These are phyloP conservation scores for Recurvomyces mirabilis DNA, from an alignment of 495 filamentous ascomycete genomes.

Conservation along the genomic window DNA sequence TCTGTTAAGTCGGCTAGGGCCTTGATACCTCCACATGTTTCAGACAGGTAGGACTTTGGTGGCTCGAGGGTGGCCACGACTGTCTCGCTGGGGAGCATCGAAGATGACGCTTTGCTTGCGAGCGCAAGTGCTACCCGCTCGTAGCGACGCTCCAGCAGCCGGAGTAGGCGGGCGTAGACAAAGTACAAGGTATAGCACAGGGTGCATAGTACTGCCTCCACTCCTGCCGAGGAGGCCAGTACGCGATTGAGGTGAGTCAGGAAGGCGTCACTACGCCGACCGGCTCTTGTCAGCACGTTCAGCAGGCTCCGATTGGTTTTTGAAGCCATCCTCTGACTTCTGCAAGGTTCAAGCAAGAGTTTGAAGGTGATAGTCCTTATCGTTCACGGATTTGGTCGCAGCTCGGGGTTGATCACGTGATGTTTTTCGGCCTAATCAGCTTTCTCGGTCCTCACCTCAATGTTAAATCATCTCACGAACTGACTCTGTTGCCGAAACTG, in stretches of 20 bases:
- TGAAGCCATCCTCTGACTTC: too few species aligned
- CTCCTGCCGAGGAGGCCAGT: constrained; percentile 21
- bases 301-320: too few species aligned
- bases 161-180: constrained; percentile 16
- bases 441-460: too few species aligned
- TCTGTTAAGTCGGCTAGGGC: constrained; percentile 43
- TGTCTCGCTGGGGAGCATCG: constrained; percentile 30
- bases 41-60: constrained; percentile 26
- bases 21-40: constrained; percentile 24
- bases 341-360: too few species aligned
- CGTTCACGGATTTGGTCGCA: too few species aligned
- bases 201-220: constrained; percentile 24
- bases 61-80: constrained; percentile 34
- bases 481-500: too few species aligned
- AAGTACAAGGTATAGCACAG: constrained; percentile 24
- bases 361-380: too few species aligned
- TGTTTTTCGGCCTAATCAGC: too few species aligned
- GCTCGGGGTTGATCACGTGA: too few species aligned
- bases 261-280: too few species aligned
- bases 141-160: constrained; percentile 15
- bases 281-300: too few species aligned
- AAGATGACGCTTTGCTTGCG: constrained; percentile 15
- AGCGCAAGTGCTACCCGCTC: constrained; percentile 12
- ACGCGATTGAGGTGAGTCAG: constrained; percentile 24
- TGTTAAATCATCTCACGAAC: too few species aligned